Evolutionary conservation across 371 early-diverging fungal genomes (phyloP), one percentile per base, ranked within the genome.

Genomic region (Phascolomyces articulosus): DNA sequence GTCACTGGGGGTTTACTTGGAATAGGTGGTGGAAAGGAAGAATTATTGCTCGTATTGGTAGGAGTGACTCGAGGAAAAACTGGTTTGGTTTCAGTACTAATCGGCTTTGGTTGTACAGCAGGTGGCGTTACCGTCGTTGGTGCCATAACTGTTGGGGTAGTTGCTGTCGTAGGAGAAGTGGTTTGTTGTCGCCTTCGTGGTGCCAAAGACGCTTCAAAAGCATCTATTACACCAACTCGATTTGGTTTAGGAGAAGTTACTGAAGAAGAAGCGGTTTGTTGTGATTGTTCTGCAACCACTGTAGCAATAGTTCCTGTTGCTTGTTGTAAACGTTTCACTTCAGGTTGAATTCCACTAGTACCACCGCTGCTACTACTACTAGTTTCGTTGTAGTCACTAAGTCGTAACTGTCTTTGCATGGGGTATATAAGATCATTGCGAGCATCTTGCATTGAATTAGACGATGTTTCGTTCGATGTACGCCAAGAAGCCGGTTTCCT

Each of bases 401-500:
- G 27, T 28, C 29, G 16, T 28, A 65, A 13, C 27, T 59, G 38
- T 29, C 63, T 51, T 9, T 65, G 47, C 70, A 67, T 70, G 16
- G 70, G 68, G 51, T 67, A 70, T n/a, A 70, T 55, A 13, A 70
- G 64, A 60, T 73, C 69, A 18, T 62, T 55, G 7, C 66, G 63
- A 16, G 56, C 34, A 18, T 57, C 59, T 9, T 38, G 41, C 16
- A 53, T 10, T 23, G 27, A 24, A 21, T 29, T 62, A 18, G 64
- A 29, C 23, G 61, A 54, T 40, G 21, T 7, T 0, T 20, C 51
- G 3, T 8, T 3, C n/a, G 62, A 27, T 15, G 62, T 49, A 40
- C 64, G 69, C 60, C 57, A 65, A 9, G 62, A 24, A 7, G 62
- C 58, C 1, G 72, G 62, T 28, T 65, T 68, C 26, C 28, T 49